Evolutionary conservation across 2,329 filamentous ascomycete species (phyloP), one percentile per base, ranked within the genome.

Genomic region (Orbilia brochopaga): DNA sequence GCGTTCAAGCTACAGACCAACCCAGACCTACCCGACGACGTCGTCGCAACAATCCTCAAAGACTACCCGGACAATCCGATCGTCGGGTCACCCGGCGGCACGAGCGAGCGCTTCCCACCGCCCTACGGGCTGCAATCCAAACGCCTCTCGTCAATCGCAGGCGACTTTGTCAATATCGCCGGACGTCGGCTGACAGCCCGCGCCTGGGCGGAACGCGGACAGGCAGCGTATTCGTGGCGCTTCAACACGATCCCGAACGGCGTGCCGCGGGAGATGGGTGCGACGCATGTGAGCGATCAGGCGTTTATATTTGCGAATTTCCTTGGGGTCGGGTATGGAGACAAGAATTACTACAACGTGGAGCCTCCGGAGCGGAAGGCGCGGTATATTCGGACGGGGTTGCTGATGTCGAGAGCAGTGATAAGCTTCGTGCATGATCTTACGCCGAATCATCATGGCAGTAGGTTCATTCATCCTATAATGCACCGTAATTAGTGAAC

Each of bases 141-240:
- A 55, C 83, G 86, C 55, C 80, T 80, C 11, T 81, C 82, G 8
- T 83, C 86, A 1, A 85, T 83, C 73, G 78, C 78, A 2, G 85
- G 86, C 10, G 86, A 88, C 77, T 78, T 81, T 1, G 76, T 79
- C 55, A 83, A 87, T 78, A 84, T 86, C 66, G 86, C 83, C 3
- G 81, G 83, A 30, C 82, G 86, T 1, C 82, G 86, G 2, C 79
- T 82, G n/a, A 83, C 84, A 3, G 83, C 82, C 73, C 80, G 84
- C 74, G 79, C 80, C 0, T 87, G 84, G 83, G 80, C 84, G 8
- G 79, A 79, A 8, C 78, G 80, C 32, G 79, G 80, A 13, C 75
- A 84, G 1, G 80, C 83, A 5, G 84, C 83, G 7, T 88, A 86
- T 79, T 84, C 83, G 75, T 88, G 87, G 79, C 83, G 84, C 52